Evolutionary conservation across 805 yeast species (phyloP).

Genomic region (Cyberlindnera xishuangbannaensis): DNA sequence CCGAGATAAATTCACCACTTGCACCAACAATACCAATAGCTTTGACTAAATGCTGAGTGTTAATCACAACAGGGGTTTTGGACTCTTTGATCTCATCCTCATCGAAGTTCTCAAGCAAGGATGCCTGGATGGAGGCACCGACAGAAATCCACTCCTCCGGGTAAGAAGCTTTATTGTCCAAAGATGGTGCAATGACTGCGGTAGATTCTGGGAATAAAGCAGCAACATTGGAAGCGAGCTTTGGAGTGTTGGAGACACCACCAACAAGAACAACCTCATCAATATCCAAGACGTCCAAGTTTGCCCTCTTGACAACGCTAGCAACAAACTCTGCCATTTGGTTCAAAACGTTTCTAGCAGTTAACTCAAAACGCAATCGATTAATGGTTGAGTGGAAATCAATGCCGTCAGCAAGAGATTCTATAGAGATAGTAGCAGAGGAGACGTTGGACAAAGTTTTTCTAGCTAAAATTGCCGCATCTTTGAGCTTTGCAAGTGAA

Average conservation of each 20-base stretch:
- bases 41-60: conserved; percentile 79
- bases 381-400: conserved; percentile 92
- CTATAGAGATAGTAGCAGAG: conserved; percentile 87
- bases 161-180: conserved; percentile 70
- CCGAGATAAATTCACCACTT: conserved; percentile 64
- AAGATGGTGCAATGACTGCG: conserved; percentile 66
- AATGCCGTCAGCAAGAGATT: conserved; percentile 87
- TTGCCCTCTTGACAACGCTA: conserved; percentile 71
- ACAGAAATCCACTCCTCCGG: conserved; percentile 88
- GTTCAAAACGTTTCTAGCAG: conserved; percentile 70
- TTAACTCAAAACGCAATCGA: conserved; percentile 89
- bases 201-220: conserved; percentile 78
- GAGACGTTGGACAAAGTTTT: conserved; percentile 89
- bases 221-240: conserved; percentile 71
- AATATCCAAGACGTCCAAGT: conserved; percentile 75
- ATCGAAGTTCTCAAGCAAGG: conserved; percentile 73
- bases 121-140: conserved; percentile 97
- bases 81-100: conserved; percentile 79
- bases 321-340: conserved; percentile 76
- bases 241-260: conserved; percentile 90
- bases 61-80: conserved; percentile 73
- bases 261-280: conserved; percentile 91
- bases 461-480: conserved; percentile 78
- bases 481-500: conserved; percentile 81
- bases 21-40: conserved; percentile 81